Evolutionary conservation across 2,329 filamentous ascomycete species (phyloP).

Genomic region (Diatrype stigma): DNA sequence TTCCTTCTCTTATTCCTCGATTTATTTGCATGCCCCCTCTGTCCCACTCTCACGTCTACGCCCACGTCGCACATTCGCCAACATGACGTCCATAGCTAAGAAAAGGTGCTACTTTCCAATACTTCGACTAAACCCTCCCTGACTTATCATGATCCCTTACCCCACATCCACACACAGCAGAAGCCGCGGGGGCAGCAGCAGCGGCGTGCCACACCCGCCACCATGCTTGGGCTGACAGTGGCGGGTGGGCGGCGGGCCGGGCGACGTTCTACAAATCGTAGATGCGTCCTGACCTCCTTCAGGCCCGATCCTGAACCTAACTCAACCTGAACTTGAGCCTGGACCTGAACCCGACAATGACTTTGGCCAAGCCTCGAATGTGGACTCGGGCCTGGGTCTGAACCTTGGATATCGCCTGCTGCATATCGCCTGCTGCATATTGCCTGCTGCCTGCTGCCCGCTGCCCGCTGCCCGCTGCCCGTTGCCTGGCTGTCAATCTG

Average conservation of each 20-base stretch:
- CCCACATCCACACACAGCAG: constrained; percentile 11
- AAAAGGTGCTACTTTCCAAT: constrained; percentile 17
- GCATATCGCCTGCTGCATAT: too few species aligned
- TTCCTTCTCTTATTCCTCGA: neutral
- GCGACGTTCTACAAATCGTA: neutral
- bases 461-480: neutral
- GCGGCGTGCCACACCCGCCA: neutral
- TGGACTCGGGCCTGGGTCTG: neutral
- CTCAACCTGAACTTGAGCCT: neutral
- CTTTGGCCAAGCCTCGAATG: too few species aligned
- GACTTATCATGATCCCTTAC: constrained; percentile 2
- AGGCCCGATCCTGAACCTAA: neutral
- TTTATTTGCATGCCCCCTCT: neutral
- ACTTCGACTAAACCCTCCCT: constrained; percentile 1
- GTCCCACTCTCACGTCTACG: too few species aligned
- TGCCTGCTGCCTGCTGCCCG: too few species aligned
- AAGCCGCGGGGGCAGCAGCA: too few species aligned
- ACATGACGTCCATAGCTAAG: constrained; percentile 19
- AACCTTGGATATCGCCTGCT: too few species aligned
- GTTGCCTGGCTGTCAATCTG: neutral
- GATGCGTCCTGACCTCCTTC: neutral
- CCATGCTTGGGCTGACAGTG: neutral
- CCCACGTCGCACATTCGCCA: neutral
- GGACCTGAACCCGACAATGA: neutral
- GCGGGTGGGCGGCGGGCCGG: neutral